These are phyloP conservation scores for Paramecium bursaria DNA, from an alignment of 73 alveolate species.

Conservation along the genomic window DNA sequence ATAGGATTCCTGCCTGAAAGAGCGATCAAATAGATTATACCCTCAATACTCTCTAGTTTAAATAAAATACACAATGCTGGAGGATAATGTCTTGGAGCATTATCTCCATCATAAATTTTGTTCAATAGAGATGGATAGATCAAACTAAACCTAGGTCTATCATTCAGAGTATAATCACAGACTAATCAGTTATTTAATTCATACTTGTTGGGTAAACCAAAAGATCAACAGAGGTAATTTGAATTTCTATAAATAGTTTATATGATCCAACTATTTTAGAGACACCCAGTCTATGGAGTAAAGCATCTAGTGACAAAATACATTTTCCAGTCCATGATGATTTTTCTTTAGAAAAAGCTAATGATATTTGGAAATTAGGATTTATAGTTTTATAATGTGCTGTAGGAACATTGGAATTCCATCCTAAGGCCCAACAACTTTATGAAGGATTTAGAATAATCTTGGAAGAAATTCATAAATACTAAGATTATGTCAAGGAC, in stretches of 20 bases:
- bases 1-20: conserved; percentile 61
- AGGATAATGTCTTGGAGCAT: conserved; percentile 59
- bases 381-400: conserved; percentile 33
- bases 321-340: conserved; percentile 4
- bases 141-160: conserved; percentile 32
- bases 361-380: conserved; percentile 60
- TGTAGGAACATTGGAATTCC: conserved; percentile 49
- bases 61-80: conserved; percentile 17
- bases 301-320: conserved; percentile 46
- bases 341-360: conserved; percentile 27
- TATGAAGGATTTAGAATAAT: conserved; percentile 48
- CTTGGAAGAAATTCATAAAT: conserved; percentile 22
- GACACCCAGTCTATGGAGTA: conserved; percentile 36
- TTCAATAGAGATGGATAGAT: conserved; percentile 50
- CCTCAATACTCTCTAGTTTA: conserved; percentile 7
- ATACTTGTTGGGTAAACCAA: conserved; percentile 1
- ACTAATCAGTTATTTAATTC: conserved; percentile 1
- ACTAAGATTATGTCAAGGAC: neutral
- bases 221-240: conserved; percentile 20
- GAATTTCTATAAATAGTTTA: neutral
- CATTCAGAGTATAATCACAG: neutral
- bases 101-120: conserved; percentile 40
- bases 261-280: conserved; percentile 49
- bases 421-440: conserved; percentile 51
- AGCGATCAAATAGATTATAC: conserved; percentile 3